Evolutionary conservation across 2,329 filamentous ascomycete genomes (phyloP).

Genomic region (Talaromyces sp.): DNA sequence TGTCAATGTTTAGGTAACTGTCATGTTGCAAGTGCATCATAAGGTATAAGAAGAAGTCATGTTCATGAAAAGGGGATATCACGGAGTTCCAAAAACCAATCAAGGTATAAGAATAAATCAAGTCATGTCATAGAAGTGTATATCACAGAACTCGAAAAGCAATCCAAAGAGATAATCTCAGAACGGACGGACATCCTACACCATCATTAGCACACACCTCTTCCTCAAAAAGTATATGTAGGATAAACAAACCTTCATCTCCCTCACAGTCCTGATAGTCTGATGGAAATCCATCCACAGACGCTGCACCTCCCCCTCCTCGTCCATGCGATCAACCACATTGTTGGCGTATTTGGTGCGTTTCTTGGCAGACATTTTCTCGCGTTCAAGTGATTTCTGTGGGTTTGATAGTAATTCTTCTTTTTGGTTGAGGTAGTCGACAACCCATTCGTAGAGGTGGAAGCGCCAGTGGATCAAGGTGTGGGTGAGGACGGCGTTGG

Average conservation of each 20-base stretch:
- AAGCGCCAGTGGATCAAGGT: conserved; percentile 72
- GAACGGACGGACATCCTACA: neutral
- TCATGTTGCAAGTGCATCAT: neutral
- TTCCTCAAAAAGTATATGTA: neutral
- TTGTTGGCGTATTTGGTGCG: conserved; percentile 59
- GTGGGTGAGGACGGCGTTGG: conserved; percentile 67
- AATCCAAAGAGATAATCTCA: neutral
- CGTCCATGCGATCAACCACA: conserved; percentile 64
- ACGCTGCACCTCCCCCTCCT: conserved; percentile 55
- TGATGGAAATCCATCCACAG: conserved; percentile 66
- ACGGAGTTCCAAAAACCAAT: neutral
- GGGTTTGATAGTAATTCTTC: conserved; percentile 58
- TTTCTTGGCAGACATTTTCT: conserved; percentile 59
- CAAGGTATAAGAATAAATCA: neutral
- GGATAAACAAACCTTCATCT: conserved; percentile 39
- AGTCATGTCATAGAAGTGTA: neutral
- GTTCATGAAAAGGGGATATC: neutral
- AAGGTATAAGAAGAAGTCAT: neutral
- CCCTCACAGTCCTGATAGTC: conserved; percentile 58
- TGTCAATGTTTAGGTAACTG: neutral
- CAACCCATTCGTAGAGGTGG: conserved; percentile 69
- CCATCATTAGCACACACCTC: neutral
- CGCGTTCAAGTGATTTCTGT: conserved; percentile 57
- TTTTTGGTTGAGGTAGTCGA: conserved; percentile 54
- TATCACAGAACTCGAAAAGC: neutral